These are phyloP conservation scores for Nothophaeocryptopus gaeumannii DNA, from an alignment of 2,329 filamentous ascomycete genomes.

Conservation along the genomic window DNA sequence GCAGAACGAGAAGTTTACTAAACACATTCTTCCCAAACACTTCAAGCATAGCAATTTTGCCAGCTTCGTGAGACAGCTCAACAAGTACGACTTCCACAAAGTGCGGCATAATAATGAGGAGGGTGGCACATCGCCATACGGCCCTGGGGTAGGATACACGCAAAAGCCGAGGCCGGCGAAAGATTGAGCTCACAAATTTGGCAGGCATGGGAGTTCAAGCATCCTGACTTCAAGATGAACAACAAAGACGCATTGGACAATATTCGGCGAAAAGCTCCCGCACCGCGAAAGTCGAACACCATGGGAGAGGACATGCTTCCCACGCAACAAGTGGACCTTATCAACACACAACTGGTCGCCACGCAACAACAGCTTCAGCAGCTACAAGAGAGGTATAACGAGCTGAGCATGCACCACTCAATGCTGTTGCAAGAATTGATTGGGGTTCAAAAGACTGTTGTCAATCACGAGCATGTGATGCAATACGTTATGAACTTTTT, in stretches of 20 bases:
- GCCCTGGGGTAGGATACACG: constrained; percentile 61
- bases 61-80: constrained; percentile 70
- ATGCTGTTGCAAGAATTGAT: constrained; percentile 64
- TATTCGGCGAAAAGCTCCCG: constrained; percentile 90
- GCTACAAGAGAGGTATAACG: constrained; percentile 78
- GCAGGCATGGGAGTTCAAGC: constrained; percentile 93
- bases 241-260: constrained; percentile 97
- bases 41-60: constrained; percentile 93
- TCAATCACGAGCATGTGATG: constrained; percentile 70
- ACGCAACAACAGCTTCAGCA: constrained; percentile 90
- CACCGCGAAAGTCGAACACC: constrained; percentile 69
- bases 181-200: constrained; percentile 31
- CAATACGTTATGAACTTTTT: constrained; percentile 68
- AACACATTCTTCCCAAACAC: constrained; percentile 92
- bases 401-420: constrained; percentile 66
- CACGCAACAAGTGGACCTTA: constrained; percentile 81
- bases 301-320: constrained; percentile 72
- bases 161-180: not conserved
- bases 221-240: constrained; percentile 92
- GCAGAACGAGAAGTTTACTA: constrained; percentile 97
- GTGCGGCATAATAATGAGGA: constrained; percentile 89
- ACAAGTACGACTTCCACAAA: constrained; percentile 80
- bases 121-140: constrained; percentile 76
- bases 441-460: constrained; percentile 66
- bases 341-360: constrained; percentile 83